These are phyloP conservation scores for Gamarada debralockiae DNA, from an alignment of 495 filamentous ascomycete species.

Conservation along the genomic window DNA sequence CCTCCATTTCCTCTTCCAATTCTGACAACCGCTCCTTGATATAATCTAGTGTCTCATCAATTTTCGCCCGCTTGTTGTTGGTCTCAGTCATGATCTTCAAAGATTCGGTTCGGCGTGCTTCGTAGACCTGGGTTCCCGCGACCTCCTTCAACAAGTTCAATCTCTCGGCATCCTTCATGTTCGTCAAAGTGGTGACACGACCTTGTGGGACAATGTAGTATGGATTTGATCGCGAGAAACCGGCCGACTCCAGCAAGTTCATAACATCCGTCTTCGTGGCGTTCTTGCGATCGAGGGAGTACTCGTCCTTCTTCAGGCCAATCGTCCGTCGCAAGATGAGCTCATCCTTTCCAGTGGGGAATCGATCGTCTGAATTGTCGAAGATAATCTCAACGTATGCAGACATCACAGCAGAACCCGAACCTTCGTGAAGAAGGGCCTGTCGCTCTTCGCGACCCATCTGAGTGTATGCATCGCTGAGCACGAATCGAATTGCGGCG, in stretches of 20 bases:
- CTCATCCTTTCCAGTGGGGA: conserved; percentile 89
- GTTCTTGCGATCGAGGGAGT: conserved; percentile 92
- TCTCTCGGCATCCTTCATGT: conserved; percentile 94
- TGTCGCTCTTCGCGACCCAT: conserved; percentile 95
- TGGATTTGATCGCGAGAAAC: conserved; percentile 95
- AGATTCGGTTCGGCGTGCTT: conserved; percentile 82
- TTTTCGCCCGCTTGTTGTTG: conserved; percentile 88
- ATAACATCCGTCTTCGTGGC: conserved; percentile 92
- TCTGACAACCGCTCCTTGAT: conserved; percentile 87
- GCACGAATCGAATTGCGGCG: conserved; percentile 95
- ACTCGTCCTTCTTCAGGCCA: conserved; percentile 97
- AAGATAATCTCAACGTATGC: conserved; percentile 99
- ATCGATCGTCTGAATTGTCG: conserved; percentile 94
- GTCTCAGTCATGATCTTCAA: conserved; percentile 97
- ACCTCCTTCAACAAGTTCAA: conserved; percentile 93
- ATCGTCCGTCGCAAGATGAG: conserved; percentile 90
- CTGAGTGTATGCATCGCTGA: conserved; percentile 96
- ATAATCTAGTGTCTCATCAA: conserved; percentile 85
- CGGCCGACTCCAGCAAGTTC: conserved; percentile 92
- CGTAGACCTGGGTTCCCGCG: conserved; percentile 94
- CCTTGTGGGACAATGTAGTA: conserved; percentile 99
- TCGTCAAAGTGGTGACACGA: conserved; percentile 91
- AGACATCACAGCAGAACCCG: conserved; percentile 96
- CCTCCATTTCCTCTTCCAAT: conserved; percentile 95
- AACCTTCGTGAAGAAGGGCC: conserved; percentile 92